Base-by-base conservation (phyloP, 1,139 yeast genomes). In the Suhomyces kunorum region DNA sequence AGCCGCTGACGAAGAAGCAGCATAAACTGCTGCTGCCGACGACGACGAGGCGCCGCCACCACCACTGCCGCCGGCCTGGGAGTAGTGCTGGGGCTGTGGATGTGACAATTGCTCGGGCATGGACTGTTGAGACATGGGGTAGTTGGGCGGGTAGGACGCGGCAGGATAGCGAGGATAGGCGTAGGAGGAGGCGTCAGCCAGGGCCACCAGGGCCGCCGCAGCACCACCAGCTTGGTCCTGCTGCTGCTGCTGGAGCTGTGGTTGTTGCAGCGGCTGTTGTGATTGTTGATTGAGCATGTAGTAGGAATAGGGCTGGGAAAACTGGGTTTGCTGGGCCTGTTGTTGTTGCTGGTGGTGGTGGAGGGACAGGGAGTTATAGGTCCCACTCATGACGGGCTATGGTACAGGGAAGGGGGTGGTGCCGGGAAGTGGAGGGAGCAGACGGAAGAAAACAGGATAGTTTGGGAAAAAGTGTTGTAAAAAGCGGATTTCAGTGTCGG, bases 231-330 rank as follows among this genome's bases (percentile, higher is more conserved):
- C n/a, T n/a, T n/a, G n/a, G n/a, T n/a, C n/a, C n/a, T n/a, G 49
- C 32, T 30, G 46, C 26, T 38, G 42, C 11, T 33, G 39, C 20
- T 28, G 34, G 19, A 43, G 37, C 28, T 38, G 40, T 28, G 42
- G 35, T 25, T 37, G 48, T 42, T 40, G 47, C 28, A 30, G 24
- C 34, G 23, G 35, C 28, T 36, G 39, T 23, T 41, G 36, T 30
- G n/a, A n/a, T n/a, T n/a, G n/a, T n/a, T 44, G 49, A 35, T 51
- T 47, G 43, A 49, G 39, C 56, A 54, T 52, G 46, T 56, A 57
- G 47, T 56, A 57, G 41, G 48, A 51, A 41, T 55, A 53, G 11
- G 58, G 59, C 42, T 55, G 61, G 46, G 46, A 42, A 34, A 41
- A 44, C 38, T 46, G 53, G 11, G 35, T 39, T 25, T 30, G 36